Evolutionary conservation across 2,329 filamentous ascomycete genomes (phyloP).

Genomic region (Ceratocystis alfenasii): DNA sequence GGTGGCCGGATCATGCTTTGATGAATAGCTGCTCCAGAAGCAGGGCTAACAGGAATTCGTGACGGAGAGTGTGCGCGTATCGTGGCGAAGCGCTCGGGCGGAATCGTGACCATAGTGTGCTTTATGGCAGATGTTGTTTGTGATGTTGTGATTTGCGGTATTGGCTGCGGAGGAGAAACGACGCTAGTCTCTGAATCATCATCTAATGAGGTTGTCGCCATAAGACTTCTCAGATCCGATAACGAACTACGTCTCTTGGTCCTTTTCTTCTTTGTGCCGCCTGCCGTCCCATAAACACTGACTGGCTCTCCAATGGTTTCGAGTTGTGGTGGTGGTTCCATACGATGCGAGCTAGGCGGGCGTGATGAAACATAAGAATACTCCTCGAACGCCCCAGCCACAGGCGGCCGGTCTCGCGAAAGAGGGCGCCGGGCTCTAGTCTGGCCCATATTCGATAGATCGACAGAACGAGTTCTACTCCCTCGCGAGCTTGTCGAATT

Average conservation of each 20-base stretch:
- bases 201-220: constrained; percentile 46
- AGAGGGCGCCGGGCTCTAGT: constrained; percentile 36
- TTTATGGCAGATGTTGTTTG: constrained; percentile 20
- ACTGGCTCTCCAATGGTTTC: constrained; percentile 50
- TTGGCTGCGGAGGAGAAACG: constrained; percentile 16
- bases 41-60: constrained; percentile 43
- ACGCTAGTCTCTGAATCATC: constrained; percentile 26
- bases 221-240: constrained; percentile 65
- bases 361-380: constrained; percentile 29
- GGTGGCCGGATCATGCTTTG: constrained; percentile 30
- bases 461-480: constrained; percentile 64
- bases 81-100: constrained; percentile 21
- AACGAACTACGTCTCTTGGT: constrained; percentile 76
- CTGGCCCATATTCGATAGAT: constrained; percentile 35
- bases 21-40: constrained; percentile 25
- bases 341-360: constrained; percentile 45
- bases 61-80: constrained; percentile 33
- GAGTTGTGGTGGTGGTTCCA: constrained; percentile 38
- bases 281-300: constrained; percentile 29
- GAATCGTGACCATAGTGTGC: constrained; percentile 21
- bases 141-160: constrained; percentile 19
- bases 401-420: constrained; percentile 48
- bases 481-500: constrained; percentile 22
- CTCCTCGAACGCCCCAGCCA: constrained; percentile 53
- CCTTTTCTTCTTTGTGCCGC: constrained; percentile 44